Percentiles rank a stretch among this genome's conserved stretches.
Evolutionary conservation across 2,329 filamentous ascomycete species (phyloP).

Genomic region (Boeremia exigua): DNA sequence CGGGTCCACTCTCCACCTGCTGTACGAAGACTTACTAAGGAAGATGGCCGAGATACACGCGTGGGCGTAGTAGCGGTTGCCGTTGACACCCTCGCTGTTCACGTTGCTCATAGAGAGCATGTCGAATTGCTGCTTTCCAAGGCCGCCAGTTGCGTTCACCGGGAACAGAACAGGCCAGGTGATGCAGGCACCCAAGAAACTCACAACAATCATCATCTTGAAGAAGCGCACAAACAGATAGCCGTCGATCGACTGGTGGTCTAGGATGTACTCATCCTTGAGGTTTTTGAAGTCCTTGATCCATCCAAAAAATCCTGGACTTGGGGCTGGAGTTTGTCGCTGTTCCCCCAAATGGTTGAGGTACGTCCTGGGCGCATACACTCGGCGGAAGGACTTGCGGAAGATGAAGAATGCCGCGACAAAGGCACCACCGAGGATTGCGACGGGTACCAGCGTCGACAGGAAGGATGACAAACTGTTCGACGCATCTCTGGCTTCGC

Average conservation of each 20-base stretch:
- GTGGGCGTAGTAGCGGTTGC: conserved; percentile 54
- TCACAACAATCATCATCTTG: conserved; percentile 52
- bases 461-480: conserved; percentile 56
- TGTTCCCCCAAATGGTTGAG: conserved; percentile 50
- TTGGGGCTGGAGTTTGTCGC: conserved; percentile 56
- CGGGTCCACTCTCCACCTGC: neutral
- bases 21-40: conserved; percentile 33
- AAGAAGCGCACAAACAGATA: conserved; percentile 57
- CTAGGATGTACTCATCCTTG: conserved; percentile 54
- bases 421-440: conserved; percentile 38
- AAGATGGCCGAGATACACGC: conserved; percentile 52
- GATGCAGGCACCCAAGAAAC: conserved; percentile 51
- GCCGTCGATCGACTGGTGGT: conserved; percentile 57
- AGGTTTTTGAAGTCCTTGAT: conserved; percentile 55
- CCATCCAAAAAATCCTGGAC: conserved; percentile 60
- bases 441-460: conserved; percentile 42
- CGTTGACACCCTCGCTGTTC: conserved; percentile 31
- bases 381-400: conserved; percentile 50
- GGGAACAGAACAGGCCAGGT: conserved; percentile 57
- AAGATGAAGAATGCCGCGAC: conserved; percentile 51
- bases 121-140: conserved; percentile 46
- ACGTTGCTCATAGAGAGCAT: conserved; percentile 50
- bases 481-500: conserved; percentile 39
- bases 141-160: conserved; percentile 53
- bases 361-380: conserved; percentile 56